A percentile compares a stretch with the other conserved stretches of the same genome.
phyloP scores from a whole-genome alignment of 768 basidiomycete genomes.

The Lactarius evosmus region DNA sequence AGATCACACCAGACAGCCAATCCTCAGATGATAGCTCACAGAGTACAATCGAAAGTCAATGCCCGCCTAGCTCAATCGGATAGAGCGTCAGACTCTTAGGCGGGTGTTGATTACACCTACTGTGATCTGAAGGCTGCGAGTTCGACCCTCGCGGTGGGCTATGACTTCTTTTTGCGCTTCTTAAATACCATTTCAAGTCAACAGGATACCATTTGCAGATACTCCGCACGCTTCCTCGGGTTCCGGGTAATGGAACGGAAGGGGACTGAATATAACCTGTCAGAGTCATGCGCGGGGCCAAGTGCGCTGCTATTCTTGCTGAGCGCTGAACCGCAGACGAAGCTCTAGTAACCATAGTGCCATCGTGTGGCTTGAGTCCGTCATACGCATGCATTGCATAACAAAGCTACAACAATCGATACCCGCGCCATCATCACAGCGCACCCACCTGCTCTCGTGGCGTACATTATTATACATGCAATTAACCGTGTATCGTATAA shows the following conservation, averaged over 20 bases:
- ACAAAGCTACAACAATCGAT: not conserved
- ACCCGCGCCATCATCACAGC: not conserved
- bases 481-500: not conserved
- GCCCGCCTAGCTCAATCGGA: slow-evolving; percentile 68
- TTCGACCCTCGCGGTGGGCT: slow-evolving; percentile 65
- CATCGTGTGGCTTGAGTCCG: too few relatives aligned
- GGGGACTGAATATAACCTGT: not conserved
- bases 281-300: not conserved
- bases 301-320: not conserved
- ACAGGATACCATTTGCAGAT: too few relatives aligned
- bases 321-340: not conserved
- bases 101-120: not conserved
- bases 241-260: too few relatives aligned
- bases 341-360: too few relatives aligned
- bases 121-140: slow-evolving; percentile 57
- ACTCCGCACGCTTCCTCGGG: not conserved
- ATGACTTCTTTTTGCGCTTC: slow-evolving; percentile 27
- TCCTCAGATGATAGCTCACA: not conserved
- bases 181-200: not conserved
- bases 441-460: not conserved
- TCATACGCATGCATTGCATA: not conserved
- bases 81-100: slow-evolving; percentile 65
- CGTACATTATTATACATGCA: not conserved
- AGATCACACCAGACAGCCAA: not conserved
- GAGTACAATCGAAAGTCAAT: not conserved